These are phyloP conservation scores for Metschnikowia noctiluminum DNA, from an alignment of 805 yeast species.

Conservation along the genomic window DNA sequence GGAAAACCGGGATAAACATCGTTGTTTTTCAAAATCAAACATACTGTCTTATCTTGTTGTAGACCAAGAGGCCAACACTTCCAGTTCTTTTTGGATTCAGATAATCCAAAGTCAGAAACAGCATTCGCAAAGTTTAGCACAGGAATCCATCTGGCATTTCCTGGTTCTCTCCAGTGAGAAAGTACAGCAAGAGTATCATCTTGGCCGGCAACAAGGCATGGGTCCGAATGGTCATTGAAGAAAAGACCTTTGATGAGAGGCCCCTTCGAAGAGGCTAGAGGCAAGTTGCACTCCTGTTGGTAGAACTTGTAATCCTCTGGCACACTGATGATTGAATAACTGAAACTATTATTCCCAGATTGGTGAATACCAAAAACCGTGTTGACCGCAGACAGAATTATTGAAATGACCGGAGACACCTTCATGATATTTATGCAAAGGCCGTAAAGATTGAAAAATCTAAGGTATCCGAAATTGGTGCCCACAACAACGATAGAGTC, in stretches of 20 bases:
- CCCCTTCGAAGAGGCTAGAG: constrained; percentile 27
- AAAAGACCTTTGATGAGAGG: constrained; percentile 65
- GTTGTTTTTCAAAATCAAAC: constrained; percentile 69
- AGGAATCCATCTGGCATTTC: constrained; percentile 87
- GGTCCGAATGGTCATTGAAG: constrained; percentile 86
- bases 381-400: constrained; percentile 58
- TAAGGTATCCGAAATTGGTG: constrained; percentile 70
- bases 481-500: constrained; percentile 61
- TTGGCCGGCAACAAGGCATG: constrained; percentile 72
- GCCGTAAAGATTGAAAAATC: constrained; percentile 71
- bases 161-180: constrained; percentile 71
- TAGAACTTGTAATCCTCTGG: constrained; percentile 36
- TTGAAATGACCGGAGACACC: constrained; percentile 66
- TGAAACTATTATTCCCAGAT: constrained; percentile 26
- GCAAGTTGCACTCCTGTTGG: constrained; percentile 39
- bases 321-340: constrained; percentile 48
- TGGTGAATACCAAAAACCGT: constrained; percentile 51
- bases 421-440: constrained; percentile 68
- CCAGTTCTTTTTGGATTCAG: constrained; percentile 48
- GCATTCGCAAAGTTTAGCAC: constrained; percentile 55
- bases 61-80: constrained; percentile 88
- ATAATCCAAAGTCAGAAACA: constrained; percentile 46
- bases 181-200: constrained; percentile 71
- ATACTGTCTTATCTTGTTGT: constrained; percentile 63
- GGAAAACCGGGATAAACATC: constrained; percentile 75